phyloP scores from a whole-genome alignment of 352 stramenopile genomes.

The Phytophthora pluvialis region DNA sequence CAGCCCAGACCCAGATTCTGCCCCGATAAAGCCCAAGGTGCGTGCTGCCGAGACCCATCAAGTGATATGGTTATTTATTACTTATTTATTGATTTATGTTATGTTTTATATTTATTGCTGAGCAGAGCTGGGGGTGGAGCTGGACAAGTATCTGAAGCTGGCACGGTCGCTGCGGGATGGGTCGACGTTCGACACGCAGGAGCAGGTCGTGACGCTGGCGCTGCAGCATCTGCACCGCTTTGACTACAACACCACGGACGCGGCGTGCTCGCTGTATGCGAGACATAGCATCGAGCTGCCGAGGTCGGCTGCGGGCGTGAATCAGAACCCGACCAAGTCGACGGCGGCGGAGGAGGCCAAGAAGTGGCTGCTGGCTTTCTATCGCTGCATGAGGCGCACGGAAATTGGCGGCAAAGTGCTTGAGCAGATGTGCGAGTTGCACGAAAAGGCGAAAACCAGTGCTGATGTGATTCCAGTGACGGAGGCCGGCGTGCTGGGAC shows the following conservation, averaged over 20 bases:
- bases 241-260: slow-evolving; percentile 80
- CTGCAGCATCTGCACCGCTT: slow-evolving; percentile 85
- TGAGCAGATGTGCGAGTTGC: slow-evolving; percentile 49
- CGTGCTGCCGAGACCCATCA: neutral
- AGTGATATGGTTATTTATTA: neutral
- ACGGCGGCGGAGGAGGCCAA: slow-evolving; percentile 49
- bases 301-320: slow-evolving; percentile 21
- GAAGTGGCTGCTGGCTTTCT: slow-evolving; percentile 73
- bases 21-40: slow-evolving; percentile 62
- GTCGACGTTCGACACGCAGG: slow-evolving; percentile 79
- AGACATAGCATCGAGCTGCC: slow-evolving; percentile 80
- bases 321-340: slow-evolving; percentile 15
- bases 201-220: slow-evolving; percentile 74
- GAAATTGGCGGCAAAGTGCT: slow-evolving; percentile 49
- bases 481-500: slow-evolving; percentile 62
- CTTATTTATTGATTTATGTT: slow-evolving; percentile 8
- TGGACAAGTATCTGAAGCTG: slow-evolving; percentile 86
- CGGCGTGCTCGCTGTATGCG: slow-evolving; percentile 84
- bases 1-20: slow-evolving; percentile 50
- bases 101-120: slow-evolving; percentile 4
- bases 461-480: slow-evolving; percentile 41
- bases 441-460: slow-evolving; percentile 35
- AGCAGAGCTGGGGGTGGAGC: slow-evolving; percentile 58
- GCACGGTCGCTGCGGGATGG: slow-evolving; percentile 75
- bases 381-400: slow-evolving; percentile 58